Base-by-base conservation (phyloP, 2,329 filamentous ascomycete species). In the Chaetomium sp. region DNA sequence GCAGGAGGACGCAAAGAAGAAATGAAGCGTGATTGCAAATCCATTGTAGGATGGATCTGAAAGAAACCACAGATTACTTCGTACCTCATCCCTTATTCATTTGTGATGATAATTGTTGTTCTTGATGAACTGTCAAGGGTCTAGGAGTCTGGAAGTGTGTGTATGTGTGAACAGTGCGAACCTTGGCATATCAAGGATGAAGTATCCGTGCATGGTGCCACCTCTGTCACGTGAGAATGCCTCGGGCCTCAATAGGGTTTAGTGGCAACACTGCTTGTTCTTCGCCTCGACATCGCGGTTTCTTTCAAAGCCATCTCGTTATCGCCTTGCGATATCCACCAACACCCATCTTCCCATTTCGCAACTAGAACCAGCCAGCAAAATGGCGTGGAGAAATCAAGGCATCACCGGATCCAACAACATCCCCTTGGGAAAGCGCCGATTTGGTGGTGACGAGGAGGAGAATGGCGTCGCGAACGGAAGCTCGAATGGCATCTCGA, bases 341-440 rank as follows among this genome's bases (percentile, higher is more conserved):
- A n/a, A 19, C 16, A 16, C 13, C 42, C n/a, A 35, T 31, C 23
- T 38, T 25, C 51, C n/a, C 19, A 12, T 25, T 31, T 2, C 49
- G 19, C 13, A n/a, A 33, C 38, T 6, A 56, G n/a, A 59, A 55
- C 21, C 38, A 56, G 55, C 45, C 49, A 31, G 25, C 73, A 81
- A 69, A 6, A 89, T 90, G 87, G 82, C 87, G 74, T 89, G 87
- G 87, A 83, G 86, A 81, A 86, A 80, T 65, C 87, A 89, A 77
- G 95, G 95, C 72, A 96, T 97, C 76, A 99, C 95, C 23, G 95
- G 95, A 60, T 98, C 96, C 53, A 99, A 99, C 80, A 98, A 97
- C 75, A 96, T 99, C 73, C 95, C 95, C 67, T 82, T 99, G 67
- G 95, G 95, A 60, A 96, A 87, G 72, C 87, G 91, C 73, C 90